Conservation (phyloP, 2,329 filamentous ascomycete genomes). For the Plectosphaerella cucumerina region DNA sequence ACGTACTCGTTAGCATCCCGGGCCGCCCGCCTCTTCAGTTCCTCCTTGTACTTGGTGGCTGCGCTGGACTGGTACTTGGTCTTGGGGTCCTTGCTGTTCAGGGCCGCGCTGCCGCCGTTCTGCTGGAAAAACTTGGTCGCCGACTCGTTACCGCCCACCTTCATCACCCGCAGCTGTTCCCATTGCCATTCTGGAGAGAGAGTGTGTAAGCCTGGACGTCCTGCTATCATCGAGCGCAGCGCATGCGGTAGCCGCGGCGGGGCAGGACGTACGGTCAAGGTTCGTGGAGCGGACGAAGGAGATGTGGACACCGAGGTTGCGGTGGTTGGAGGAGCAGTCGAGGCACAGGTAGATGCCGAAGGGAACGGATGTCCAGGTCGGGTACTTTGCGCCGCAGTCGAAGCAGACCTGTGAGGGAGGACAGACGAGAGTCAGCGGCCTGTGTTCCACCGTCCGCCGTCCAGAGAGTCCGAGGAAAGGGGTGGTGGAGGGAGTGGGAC, state of each 20-base stretch:
- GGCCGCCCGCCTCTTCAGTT: conserved; percentile 80
- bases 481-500: conserved; percentile 14
- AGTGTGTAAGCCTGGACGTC: conserved; percentile 11
- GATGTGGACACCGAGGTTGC: conserved; percentile 97
- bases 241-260: conserved; percentile 7
- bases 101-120: conserved; percentile 87
- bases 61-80: conserved; percentile 92
- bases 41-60: conserved; percentile 97
- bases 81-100: conserved; percentile 95
- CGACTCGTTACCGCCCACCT: conserved; percentile 96
- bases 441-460: conserved; percentile 1
- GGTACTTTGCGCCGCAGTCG: conserved; percentile 95
- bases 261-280: conserved; percentile 76
- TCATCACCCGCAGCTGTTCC: conserved; percentile 96
- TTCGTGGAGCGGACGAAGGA: conserved; percentile 98
- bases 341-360: conserved; percentile 98
- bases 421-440: no score
- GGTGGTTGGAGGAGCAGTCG: conserved; percentile 95
- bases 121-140: conserved; percentile 98
- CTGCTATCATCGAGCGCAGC: not conserved
- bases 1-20: conserved; percentile 79
- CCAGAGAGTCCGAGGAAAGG: conserved; percentile 3
- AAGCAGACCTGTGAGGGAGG: conserved; percentile 73
- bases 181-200: conserved; percentile 95
- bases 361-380: conserved; percentile 96